phyloP scores from a whole-genome alignment of 1,284 basidiomycete species.

The Bjerkandera adusta region DNA sequence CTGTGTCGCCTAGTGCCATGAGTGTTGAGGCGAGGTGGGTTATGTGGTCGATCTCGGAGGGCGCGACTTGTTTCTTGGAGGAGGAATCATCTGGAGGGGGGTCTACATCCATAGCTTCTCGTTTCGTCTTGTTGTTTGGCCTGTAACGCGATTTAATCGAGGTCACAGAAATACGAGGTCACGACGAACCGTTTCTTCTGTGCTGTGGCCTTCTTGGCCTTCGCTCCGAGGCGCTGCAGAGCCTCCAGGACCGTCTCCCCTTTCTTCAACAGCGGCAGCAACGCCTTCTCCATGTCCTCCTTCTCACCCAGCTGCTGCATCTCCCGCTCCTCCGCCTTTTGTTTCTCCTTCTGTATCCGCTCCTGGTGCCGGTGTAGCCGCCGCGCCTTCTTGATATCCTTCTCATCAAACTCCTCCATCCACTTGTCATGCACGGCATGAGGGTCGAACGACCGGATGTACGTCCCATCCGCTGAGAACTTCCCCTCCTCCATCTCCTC shows the following conservation, averaged over 20 bases:
- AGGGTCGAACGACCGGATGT: conserved; percentile 51
- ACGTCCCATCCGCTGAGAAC: conserved; percentile 89
- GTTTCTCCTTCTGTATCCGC: conserved; percentile 64
- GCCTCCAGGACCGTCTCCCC: conserved; percentile 92
- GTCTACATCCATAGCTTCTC: conserved; percentile 47
- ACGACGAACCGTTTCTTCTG: conserved; percentile 41
- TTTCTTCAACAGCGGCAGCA: conserved; percentile 76
- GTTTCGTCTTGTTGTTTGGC: conserved; percentile 36
- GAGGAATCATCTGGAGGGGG: too few species aligned
- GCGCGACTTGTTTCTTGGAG: conserved; percentile 23
- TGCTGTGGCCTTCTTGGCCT: conserved; percentile 57
- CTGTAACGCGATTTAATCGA: conserved; percentile 12
- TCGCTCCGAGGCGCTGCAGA: conserved; percentile 79
- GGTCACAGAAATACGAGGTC: conserved; percentile 12
- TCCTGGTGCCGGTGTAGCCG: conserved; percentile 68
- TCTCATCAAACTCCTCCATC: conserved; percentile 89
- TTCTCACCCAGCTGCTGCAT: conserved; percentile 65
- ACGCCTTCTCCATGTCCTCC: conserved; percentile 62
- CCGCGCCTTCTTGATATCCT: conserved; percentile 83
- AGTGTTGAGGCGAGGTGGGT: conserved; percentile 81
- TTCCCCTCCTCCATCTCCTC: conserved; percentile 97
- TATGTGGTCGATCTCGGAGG: conserved; percentile 68
- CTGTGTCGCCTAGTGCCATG: conserved; percentile 79
- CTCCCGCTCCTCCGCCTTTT: conserved; percentile 73
- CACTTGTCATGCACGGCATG: conserved; percentile 91